Conservation (phyloP, 106 monocot species). For the Amphibolis antarctica region DNA sequence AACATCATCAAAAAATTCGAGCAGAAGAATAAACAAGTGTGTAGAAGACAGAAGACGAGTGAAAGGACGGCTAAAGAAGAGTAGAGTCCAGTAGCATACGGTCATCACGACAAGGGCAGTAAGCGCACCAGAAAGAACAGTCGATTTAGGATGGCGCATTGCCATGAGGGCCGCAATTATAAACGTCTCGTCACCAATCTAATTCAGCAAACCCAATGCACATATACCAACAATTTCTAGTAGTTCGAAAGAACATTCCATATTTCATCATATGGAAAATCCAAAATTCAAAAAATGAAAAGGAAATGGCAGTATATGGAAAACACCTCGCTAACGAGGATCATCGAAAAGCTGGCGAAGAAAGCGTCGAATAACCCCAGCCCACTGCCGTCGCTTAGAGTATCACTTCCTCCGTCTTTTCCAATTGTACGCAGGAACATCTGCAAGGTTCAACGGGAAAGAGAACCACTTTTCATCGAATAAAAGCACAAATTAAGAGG, state of each 20-base stretch:
- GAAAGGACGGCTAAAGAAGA: too few relatives aligned
- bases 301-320: neutral
- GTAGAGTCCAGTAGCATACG: slow-evolving; percentile 25
- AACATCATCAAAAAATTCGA: neutral
- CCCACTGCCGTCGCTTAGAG: neutral
- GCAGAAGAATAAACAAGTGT: too few relatives aligned
- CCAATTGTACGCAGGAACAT: neutral
- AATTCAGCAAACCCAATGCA: neutral
- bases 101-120: slow-evolving; percentile 85
- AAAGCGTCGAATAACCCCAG: slow-evolving; percentile 13
- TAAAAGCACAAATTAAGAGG: too few relatives aligned
- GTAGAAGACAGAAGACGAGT: too few relatives aligned
- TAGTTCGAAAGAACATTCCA: too few relatives aligned
- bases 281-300: neutral
- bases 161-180: slow-evolving; percentile 96
- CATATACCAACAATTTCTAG: too few relatives aligned
- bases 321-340: slow-evolving; percentile 19
- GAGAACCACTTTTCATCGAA: too few relatives aligned
- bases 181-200: slow-evolving; percentile 98
- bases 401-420: neutral
- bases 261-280: too few relatives aligned
- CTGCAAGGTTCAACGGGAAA: too few relatives aligned
- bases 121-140: slow-evolving; percentile 81
- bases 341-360: slow-evolving; percentile 16
- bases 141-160: slow-evolving; percentile 90